These are phyloP conservation scores for Populus deltoides DNA, from an alignment of 345 rosid genomes.

Conservation along the genomic window DNA sequence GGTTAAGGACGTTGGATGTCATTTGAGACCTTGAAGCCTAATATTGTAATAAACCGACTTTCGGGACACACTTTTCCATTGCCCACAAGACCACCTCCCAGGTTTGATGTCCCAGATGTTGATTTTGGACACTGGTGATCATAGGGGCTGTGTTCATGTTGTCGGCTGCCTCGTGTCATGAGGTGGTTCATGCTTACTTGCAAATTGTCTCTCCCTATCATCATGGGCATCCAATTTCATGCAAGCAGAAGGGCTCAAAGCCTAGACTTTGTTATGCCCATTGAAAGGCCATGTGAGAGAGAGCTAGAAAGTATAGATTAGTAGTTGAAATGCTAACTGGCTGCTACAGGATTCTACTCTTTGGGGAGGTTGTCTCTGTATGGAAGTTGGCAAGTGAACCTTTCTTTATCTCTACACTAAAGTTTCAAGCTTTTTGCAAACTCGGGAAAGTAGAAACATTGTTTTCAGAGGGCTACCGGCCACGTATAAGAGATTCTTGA, in stretches of 20 bases:
- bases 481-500: neutral
- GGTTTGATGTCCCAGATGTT: neutral
- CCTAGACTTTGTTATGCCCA: neutral
- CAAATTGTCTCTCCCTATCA: neutral
- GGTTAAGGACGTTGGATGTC: no score
- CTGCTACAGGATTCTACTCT: neutral
- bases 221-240: neutral
- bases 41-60: no score
- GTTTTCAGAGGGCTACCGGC: neutral
- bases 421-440: neutral
- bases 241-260: neutral
- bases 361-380: neutral
- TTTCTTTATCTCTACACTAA: neutral
- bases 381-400: neutral
- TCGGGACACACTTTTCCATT: neutral
- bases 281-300: neutral
- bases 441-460: neutral
- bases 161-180: neutral
- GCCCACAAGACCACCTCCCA: neutral
- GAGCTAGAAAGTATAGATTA: neutral
- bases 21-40: no score
- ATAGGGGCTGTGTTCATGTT: neutral
- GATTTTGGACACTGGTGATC: neutral
- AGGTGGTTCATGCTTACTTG: neutral
- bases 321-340: neutral